Evolutionary conservation across 176 grass and related monocot genomes (phyloP).

Genomic region (Raddia guianensis): DNA sequence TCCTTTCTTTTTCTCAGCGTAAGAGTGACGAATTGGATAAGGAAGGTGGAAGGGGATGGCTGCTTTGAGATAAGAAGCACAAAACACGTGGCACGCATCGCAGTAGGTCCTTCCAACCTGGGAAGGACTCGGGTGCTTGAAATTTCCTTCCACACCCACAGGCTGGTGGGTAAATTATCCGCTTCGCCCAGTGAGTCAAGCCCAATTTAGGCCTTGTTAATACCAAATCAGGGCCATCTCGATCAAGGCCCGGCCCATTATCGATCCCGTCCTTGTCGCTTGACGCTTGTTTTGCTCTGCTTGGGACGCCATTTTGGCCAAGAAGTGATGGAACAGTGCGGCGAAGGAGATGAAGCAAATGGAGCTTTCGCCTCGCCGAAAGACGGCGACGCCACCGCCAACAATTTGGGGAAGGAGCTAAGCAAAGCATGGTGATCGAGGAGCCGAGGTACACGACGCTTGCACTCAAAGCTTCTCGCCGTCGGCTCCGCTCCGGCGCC

Average conservation of each 20-base stretch:
- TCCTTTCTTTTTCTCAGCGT: too few species aligned
- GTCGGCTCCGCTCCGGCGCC: neutral
- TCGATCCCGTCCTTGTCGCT: neutral
- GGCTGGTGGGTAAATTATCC: neutral
- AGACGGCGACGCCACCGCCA: neutral
- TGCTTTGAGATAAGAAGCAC: too few species aligned
- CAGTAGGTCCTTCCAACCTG: too few species aligned
- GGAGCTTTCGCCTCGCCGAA: conserved; percentile 12
- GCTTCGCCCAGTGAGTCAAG: neutral
- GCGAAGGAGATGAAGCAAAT: neutral
- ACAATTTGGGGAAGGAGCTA: conserved; percentile 34
- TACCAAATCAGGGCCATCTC: neutral
- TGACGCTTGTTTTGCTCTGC: neutral
- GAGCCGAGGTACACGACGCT: conserved; percentile 50
- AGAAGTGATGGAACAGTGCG: neutral
- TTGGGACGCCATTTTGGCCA: neutral
- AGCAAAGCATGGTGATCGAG: conserved; percentile 41
- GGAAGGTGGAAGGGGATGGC: too few species aligned
- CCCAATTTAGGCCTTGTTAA: neutral
- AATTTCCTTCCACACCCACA: too few species aligned
- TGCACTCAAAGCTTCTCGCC: conserved; percentile 44
- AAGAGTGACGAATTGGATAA: too few species aligned
- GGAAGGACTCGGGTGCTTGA: too few species aligned
- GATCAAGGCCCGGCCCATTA: neutral
- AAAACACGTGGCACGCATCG: too few species aligned